Percentiles rank a stretch among this genome's conserved stretches.
Evolutionary conservation across 495 filamentous ascomycete genomes (phyloP).

Genomic region (Neurospora sp.): DNA sequence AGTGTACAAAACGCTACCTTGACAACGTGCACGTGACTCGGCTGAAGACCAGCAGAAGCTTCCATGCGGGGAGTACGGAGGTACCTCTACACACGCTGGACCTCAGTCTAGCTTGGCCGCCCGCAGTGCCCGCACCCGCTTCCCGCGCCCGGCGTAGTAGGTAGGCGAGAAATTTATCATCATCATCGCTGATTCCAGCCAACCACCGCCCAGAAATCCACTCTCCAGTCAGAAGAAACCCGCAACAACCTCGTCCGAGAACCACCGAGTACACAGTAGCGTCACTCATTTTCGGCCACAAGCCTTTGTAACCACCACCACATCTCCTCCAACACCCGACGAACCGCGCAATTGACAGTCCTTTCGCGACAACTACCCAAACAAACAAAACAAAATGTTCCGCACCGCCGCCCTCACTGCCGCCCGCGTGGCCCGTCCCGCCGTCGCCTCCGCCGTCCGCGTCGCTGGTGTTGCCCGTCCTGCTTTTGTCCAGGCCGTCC

Average conservation of each 20-base stretch:
- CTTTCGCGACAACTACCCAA: neutral
- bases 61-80: neutral
- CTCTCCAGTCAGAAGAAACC: constrained; percentile 2
- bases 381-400: constrained; percentile 53
- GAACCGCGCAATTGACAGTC: neutral
- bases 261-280: constrained; percentile 2
- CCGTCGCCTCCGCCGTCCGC: constrained; percentile 38
- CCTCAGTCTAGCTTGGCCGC: neutral
- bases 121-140: neutral
- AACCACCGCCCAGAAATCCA: constrained; percentile 6
- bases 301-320: neutral
- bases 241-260: constrained; percentile 5
- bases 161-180: constrained; percentile 38
- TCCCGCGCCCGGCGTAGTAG: neutral
- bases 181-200: constrained; percentile 9
- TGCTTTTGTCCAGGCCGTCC: constrained; percentile 29
- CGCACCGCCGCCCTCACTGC: constrained; percentile 63
- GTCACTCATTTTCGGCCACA: neutral
- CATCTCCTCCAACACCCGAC: neutral
- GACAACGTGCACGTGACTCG: neutral
- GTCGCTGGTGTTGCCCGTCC: neutral
- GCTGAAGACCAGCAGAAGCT: neutral
- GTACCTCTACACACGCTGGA: neutral
- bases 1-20: neutral
- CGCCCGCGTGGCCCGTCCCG: constrained; percentile 40